Base-by-base conservation (phyloP, 257 asterid genomes). In the Perilla frutescens region DNA sequence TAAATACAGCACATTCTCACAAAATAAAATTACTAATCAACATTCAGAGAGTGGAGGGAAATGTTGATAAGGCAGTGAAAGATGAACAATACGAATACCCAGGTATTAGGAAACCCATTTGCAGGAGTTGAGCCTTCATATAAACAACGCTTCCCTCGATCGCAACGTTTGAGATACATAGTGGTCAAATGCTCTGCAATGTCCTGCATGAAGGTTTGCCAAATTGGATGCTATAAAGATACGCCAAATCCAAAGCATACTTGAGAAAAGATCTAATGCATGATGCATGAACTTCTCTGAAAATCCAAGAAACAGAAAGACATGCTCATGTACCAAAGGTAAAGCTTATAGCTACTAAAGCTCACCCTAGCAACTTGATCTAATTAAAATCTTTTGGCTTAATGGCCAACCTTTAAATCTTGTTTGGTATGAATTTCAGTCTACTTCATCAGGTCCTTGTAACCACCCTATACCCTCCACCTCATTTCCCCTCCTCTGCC, bases 131-230 rank as follows among this genome's bases (percentile, higher is more conserved):
- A 89, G 71, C 96, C 97, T 89, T 93, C 96, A 66, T 93, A 93
- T 71, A 91, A 79, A 81, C 97, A 93, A 11, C 97, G 96, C 60
- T 88, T 93, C 20, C 98, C 97, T 54, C 98, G 85, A 59, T 89
- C 96, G 77, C 97, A 89, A 14, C 95, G 96, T 74, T 85, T 88
- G 68, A 95, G 85, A 85, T 89, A 74, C 63, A 92, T 84, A 67
- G 97, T 89, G 72, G 96, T 92, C 86, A 95, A 85, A 77, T 95
- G 99, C 85, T 95, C 99, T 10, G 97, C 98, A 82, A 95, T 86
- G 73, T 95, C 99, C 99, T 95, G 92, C 75, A 73, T 48, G 43
- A 8, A 26, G 63, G 44, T 65, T 66, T 70, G 32, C 72, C 43
- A 11, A 72, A 44, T 69, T 15, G 49, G 37, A 71, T 40, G 20